Percentiles rank a stretch among this genome's conserved stretches.
Evolutionary conservation across 2,329 filamentous ascomycete species (phyloP).

Genomic region (Xylariales sp.): DNA sequence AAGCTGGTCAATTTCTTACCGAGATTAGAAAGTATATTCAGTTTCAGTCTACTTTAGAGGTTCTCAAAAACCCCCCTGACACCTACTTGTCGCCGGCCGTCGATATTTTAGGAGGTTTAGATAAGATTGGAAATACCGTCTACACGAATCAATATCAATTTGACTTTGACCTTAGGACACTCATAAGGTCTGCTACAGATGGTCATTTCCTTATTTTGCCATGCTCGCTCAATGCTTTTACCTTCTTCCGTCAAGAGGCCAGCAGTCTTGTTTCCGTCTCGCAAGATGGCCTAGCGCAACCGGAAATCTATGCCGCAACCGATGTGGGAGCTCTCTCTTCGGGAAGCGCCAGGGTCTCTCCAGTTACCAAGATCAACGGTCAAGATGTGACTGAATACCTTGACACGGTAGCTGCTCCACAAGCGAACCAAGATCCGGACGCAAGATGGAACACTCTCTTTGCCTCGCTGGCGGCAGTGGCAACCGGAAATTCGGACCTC

Average conservation of each 20-base stretch:
- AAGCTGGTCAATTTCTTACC: conserved; percentile 11
- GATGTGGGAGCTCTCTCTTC: conserved; percentile 13
- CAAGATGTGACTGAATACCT: conserved; percentile 23
- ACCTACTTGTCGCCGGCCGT: conserved; percentile 21
- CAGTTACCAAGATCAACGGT: conserved; percentile 19
- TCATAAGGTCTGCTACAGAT: conserved; percentile 25
- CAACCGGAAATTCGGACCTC: not conserved
- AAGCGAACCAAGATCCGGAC: conserved; percentile 24
- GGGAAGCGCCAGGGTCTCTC: conserved; percentile 1
- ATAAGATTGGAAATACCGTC: conserved; percentile 18
- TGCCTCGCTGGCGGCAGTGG: conserved; percentile 4
- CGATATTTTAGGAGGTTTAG: conserved; percentile 27
- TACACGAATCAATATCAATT: conserved; percentile 29
- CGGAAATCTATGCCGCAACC: conserved; percentile 14
- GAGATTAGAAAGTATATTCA: conserved; percentile 29
- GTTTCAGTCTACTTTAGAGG: conserved; percentile 30
- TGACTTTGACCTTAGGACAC: conserved; percentile 10
- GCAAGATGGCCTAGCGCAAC: conserved; percentile 8
- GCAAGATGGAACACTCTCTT: conserved; percentile 25
- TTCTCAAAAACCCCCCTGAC: conserved; percentile 18
- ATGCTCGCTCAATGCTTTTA: conserved; percentile 17
- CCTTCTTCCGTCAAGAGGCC: conserved; percentile 16
- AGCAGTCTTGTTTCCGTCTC: conserved; percentile 21
- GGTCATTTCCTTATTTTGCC: conserved; percentile 25
- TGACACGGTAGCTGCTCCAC: not conserved